Evolutionary conservation across 768 basidiomycete species (phyloP).

Genomic region (Rhizopogon salebrosus): DNA sequence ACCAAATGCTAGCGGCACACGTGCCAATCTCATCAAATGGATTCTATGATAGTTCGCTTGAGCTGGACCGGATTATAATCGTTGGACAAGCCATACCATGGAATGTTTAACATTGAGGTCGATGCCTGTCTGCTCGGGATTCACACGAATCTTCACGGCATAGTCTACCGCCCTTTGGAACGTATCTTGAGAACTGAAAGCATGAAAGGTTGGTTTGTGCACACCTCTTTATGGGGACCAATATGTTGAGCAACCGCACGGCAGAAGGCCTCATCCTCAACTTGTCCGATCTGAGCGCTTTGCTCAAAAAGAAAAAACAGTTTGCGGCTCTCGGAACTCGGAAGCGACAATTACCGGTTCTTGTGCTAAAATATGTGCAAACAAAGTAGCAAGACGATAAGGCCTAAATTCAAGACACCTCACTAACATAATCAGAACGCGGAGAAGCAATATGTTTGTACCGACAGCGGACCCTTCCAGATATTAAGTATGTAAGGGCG

Average conservation of each 20-base stretch:
- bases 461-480: no score
- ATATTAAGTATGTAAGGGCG: no score
- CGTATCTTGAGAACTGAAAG: background rate
- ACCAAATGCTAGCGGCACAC: background rate
- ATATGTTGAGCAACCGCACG: conserved; percentile 72
- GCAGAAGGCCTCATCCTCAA: conserved; percentile 70
- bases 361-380: no score
- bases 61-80: background rate
- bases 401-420: no score
- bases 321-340: conserved; percentile 1
- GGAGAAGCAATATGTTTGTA: no score
- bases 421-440: no score
- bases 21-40: conserved; percentile 99
- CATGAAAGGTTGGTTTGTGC: conserved; percentile 4
- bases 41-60: conserved; percentile 51
- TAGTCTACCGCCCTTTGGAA: conserved; percentile 83
- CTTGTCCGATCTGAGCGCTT: background rate
- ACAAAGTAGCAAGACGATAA: no score
- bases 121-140: conserved; percentile 89
- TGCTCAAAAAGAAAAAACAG: background rate
- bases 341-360: no score
- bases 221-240: conserved; percentile 91
- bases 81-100: conserved; percentile 58
- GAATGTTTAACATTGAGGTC: conserved; percentile 98
- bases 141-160: conserved; percentile 97